phyloP scores from a whole-genome alignment of 2,329 filamentous ascomycete species.

The Stachybotrys chartarum region DNA sequence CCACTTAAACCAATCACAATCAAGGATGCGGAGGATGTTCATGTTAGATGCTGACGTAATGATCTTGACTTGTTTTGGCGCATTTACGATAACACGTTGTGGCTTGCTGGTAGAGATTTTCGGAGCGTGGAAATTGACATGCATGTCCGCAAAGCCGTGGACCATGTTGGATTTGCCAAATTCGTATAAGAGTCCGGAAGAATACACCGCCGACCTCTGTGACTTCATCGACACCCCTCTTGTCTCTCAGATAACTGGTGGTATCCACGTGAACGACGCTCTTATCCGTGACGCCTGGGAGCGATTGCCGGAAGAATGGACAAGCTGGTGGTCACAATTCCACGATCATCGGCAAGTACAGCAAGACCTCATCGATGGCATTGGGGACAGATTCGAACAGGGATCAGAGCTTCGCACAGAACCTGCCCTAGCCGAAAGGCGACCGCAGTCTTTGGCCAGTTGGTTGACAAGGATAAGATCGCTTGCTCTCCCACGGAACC shows the following conservation, averaged over 20 bases:
- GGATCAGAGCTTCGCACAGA: background rate
- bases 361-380: conserved; percentile 19
- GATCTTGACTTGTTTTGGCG: too few relatives aligned
- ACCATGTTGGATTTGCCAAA: conserved; percentile 9
- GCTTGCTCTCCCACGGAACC: conserved; percentile 15
- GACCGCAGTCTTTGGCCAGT: conserved; percentile 12
- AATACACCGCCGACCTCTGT: conserved; percentile 14
- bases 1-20: too few relatives aligned
- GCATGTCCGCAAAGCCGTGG: too few relatives aligned
- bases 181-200: conserved; percentile 7
- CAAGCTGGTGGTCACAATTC: conserved; percentile 17
- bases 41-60: too few relatives aligned
- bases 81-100: too few relatives aligned
- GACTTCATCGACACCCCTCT: conserved; percentile 17
- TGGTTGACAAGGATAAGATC: conserved; percentile 15
- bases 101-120: too few relatives aligned
- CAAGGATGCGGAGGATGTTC: too few relatives aligned
- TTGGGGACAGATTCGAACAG: conserved; percentile 9
- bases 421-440: background rate
- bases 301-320: conserved; percentile 20
- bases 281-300: conserved; percentile 21
- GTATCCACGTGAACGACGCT: conserved; percentile 26
- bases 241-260: conserved; percentile 22
- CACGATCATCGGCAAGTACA: conserved; percentile 21
- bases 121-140: too few relatives aligned